Percentiles rank a stretch among this genome's conserved stretches.
phyloP scores from a whole-genome alignment of 1,284 basidiomycete species.

The Kwoniella shivajii region DNA sequence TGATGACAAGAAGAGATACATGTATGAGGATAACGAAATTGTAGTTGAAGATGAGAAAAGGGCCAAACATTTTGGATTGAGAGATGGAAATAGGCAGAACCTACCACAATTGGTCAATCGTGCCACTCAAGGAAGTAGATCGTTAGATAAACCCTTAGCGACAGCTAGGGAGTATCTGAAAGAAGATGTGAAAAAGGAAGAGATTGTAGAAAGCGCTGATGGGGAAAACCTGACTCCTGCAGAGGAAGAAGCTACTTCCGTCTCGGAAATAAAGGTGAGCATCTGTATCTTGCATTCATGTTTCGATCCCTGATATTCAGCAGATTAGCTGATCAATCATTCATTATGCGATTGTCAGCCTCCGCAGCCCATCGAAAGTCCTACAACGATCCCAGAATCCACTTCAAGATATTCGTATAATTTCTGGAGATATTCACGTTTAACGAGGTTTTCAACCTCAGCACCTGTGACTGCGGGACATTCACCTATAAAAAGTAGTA shows the following conservation, averaged over 20 bases:
- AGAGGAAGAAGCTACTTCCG: not conserved
- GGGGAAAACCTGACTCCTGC: not conserved
- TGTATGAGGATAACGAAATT: conserved; percentile 63
- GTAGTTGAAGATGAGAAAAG: conserved; percentile 72
- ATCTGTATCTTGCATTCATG: not conserved
- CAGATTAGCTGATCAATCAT: not conserved
- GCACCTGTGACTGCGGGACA: conserved; percentile 18
- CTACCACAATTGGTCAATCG: conserved; percentile 40
- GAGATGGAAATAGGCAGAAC: conserved; percentile 16
- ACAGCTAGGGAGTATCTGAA: conserved; percentile 36
- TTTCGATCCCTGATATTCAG: not conserved
- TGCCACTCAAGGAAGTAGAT: conserved; percentile 8
- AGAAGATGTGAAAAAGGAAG: not conserved
- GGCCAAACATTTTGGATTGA: conserved; percentile 53
- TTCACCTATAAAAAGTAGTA: conserved; percentile 15
- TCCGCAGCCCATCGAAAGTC: conserved; percentile 10
- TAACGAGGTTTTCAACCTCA: conserved; percentile 25
- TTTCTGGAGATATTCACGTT: conserved; percentile 22
- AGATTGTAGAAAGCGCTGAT: not conserved
- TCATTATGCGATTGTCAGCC: not conserved
- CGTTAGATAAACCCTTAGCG: conserved; percentile 39
- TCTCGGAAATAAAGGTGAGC: conserved; percentile 15
- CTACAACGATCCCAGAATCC: conserved; percentile 6
- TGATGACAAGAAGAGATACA: conserved; percentile 40
- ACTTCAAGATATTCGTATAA: conserved; percentile 21